Evolutionary conservation across 805 yeast genomes (phyloP).

Genomic region (Wickerhamiella spandovensis): DNA sequence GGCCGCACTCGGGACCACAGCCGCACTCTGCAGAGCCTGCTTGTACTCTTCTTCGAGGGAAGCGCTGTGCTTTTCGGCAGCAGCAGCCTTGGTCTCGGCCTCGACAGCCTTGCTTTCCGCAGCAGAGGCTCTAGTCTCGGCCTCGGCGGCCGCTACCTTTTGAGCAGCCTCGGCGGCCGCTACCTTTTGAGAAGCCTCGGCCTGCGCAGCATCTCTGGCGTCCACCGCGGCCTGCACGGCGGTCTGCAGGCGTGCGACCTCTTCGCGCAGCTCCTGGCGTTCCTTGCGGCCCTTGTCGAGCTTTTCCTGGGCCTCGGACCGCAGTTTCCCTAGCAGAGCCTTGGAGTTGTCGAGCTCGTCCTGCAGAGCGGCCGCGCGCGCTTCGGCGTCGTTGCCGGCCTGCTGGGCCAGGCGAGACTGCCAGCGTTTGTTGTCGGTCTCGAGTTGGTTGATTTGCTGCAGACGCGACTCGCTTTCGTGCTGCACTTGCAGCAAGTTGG

Average conservation of each 20-base stretch:
- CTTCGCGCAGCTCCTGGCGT: constrained; percentile 13
- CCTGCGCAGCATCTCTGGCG: neutral
- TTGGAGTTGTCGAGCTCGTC: constrained; percentile 8
- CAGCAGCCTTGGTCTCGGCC: neutral
- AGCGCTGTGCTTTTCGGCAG: too few relatives aligned
- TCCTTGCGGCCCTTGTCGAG: constrained; percentile 7
- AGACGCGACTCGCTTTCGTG: constrained; percentile 36
- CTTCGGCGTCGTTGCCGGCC: neutral
- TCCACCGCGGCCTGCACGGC: neutral
- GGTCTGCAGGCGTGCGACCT: constrained; percentile 8
- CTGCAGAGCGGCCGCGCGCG: neutral
- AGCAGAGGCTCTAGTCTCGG: neutral
- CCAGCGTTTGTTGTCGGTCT: constrained; percentile 49
- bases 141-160: neutral
- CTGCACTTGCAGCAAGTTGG: constrained; percentile 26
- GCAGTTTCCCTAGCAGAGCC: constrained; percentile 8
- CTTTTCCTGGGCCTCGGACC: constrained; percentile 19
- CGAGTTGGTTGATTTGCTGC: constrained; percentile 33
- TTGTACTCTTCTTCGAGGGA: too few relatives aligned
- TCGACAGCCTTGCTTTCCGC: neutral
- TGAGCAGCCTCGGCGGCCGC: neutral
- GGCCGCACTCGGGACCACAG: neutral
- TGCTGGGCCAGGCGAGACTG: constrained; percentile 30
- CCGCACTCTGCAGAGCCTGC: neutral
- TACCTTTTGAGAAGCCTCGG: neutral